phyloP scores from a whole-genome alignment of 768 basidiomycete genomes.

The Russula earlei region DNA sequence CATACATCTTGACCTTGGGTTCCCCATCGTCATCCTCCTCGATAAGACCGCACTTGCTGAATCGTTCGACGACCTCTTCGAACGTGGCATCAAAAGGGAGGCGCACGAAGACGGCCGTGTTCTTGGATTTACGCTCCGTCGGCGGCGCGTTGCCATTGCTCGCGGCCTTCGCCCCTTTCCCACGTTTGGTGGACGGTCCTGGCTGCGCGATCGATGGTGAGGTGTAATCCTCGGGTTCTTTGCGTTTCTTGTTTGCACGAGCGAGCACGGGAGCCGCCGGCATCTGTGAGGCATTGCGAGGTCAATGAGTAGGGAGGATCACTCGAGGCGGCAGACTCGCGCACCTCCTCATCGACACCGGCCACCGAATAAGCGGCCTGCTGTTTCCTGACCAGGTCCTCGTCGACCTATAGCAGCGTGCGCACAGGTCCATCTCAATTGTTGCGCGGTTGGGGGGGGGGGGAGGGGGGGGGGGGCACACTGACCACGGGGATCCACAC shows the following conservation, averaged over 20 bases:
- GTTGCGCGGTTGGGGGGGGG: background rate
- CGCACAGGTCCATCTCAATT: conserved; percentile 13
- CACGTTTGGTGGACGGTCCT: conserved; percentile 58
- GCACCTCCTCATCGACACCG: conserved; percentile 90
- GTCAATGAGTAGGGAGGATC: conserved; percentile 17
- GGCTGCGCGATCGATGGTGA: conserved; percentile 38
- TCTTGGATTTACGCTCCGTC: conserved; percentile 66
- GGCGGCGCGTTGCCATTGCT: conserved; percentile 19
- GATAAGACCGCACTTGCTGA: conserved; percentile 85
- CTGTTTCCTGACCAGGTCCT: conserved; percentile 78
- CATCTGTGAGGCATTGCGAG: conserved; percentile 38
- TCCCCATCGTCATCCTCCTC: conserved; percentile 88
- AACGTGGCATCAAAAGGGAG: conserved; percentile 68
- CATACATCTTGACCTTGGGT: conserved; percentile 94
- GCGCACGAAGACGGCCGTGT: conserved; percentile 85
- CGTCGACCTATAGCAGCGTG: conserved; percentile 54
- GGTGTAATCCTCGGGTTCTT: conserved; percentile 63
- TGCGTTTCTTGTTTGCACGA: conserved; percentile 73
- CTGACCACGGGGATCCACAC: conserved; percentile 81
- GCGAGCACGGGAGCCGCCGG: conserved; percentile 82
- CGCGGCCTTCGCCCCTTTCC: conserved; percentile 45
- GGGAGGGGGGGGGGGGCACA: no score
- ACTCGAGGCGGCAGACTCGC: conserved; percentile 22
- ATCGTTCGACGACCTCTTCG: conserved; percentile 76
- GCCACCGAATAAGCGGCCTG: conserved; percentile 90